Conservation (phyloP, 2,329 filamentous ascomycete species). For the Setomelanomma holmii region DNA sequence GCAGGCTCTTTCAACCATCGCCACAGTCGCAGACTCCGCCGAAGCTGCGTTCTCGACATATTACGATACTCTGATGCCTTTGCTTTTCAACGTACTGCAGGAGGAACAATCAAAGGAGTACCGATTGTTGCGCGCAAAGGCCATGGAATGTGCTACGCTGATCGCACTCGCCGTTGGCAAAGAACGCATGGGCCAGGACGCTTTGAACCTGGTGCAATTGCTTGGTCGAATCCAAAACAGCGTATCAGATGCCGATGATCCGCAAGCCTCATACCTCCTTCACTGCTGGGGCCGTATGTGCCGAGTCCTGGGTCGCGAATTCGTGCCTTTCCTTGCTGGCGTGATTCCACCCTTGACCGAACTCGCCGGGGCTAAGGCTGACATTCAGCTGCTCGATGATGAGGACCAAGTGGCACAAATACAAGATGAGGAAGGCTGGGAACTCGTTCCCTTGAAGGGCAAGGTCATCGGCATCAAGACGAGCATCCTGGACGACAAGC, state of each 20-base stretch:
- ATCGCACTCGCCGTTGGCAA: constrained; percentile 96
- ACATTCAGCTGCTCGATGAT: constrained; percentile 94
- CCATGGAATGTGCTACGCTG: constrained; percentile 97
- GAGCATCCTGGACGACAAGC: constrained; percentile 95
- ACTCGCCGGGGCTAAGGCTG: constrained; percentile 91
- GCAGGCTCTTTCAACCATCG: constrained; percentile 95
- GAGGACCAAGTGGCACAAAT: constrained; percentile 93
- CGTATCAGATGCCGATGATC: constrained; percentile 90
- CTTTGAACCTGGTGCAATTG: constrained; percentile 84
- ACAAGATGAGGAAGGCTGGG: constrained; percentile 96
- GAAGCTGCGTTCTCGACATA: constrained; percentile 95
- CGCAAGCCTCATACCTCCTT: constrained; percentile 94
- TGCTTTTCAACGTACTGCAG: constrained; percentile 87
- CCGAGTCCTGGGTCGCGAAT: constrained; percentile 86
- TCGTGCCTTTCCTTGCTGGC: constrained; percentile 87
- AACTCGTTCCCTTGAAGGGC: constrained; percentile 93
- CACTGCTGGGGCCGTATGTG: constrained; percentile 99
- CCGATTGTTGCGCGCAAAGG: constrained; percentile 88
- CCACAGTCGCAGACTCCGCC: constrained; percentile 97
- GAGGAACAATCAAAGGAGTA: constrained; percentile 94
- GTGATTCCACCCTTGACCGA: constrained; percentile 95
- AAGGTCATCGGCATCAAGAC: constrained; percentile 99
- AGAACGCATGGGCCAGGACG: constrained; percentile 87
- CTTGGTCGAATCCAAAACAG: constrained; percentile 81
- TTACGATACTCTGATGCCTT: constrained; percentile 94